Evolutionary conservation across 2,329 filamentous ascomycete species (phyloP).

Genomic region (Thielaviopsis punctulata): DNA sequence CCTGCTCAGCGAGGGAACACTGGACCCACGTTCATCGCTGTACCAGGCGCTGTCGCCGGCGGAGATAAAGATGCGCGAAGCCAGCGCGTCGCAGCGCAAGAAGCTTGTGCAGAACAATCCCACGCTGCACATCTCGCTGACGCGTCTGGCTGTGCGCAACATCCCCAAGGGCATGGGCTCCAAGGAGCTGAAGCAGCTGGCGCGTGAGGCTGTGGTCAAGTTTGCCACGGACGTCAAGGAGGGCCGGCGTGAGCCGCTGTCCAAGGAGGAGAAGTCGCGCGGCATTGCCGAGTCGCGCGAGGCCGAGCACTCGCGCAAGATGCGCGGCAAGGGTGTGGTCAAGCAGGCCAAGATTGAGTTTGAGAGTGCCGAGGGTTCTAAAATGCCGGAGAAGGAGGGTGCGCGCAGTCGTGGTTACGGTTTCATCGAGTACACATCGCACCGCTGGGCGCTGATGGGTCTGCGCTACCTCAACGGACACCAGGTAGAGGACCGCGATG

Average conservation of each 20-base stretch:
- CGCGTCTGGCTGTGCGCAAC: constrained; percentile 80
- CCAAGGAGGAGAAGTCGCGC: constrained; percentile 73
- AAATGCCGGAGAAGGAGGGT: constrained; percentile 62
- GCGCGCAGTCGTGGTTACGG: constrained; percentile 86
- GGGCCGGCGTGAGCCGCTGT: constrained; percentile 58
- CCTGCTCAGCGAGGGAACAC: constrained; percentile 70
- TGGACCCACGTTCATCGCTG: constrained; percentile 58
- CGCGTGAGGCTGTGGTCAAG: constrained; percentile 79
- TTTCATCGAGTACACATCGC: constrained; percentile 90
- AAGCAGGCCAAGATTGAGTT: constrained; percentile 91
- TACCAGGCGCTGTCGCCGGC: constrained; percentile 59
- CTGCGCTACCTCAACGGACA: constrained; percentile 83
- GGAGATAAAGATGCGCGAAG: constrained; percentile 76
- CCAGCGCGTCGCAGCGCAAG: constrained; percentile 73
- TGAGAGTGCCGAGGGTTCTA: constrained; percentile 70
- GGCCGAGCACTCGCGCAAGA: constrained; percentile 62
- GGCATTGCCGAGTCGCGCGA: constrained; percentile 66
- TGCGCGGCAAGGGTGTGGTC: constrained; percentile 72
- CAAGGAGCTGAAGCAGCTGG: constrained; percentile 81
- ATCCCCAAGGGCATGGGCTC: constrained; percentile 67
- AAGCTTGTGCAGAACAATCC: constrained; percentile 84
- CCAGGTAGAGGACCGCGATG: constrained; percentile 38
- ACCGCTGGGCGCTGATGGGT: constrained; percentile 88
- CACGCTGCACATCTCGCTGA: constrained; percentile 71
- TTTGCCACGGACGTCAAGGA: constrained; percentile 81